Evolutionary conservation across 352 stramenopile genomes (phyloP), one percentile per base, ranked within the genome.

Genomic region (Aphanomyces euteiches): DNA sequence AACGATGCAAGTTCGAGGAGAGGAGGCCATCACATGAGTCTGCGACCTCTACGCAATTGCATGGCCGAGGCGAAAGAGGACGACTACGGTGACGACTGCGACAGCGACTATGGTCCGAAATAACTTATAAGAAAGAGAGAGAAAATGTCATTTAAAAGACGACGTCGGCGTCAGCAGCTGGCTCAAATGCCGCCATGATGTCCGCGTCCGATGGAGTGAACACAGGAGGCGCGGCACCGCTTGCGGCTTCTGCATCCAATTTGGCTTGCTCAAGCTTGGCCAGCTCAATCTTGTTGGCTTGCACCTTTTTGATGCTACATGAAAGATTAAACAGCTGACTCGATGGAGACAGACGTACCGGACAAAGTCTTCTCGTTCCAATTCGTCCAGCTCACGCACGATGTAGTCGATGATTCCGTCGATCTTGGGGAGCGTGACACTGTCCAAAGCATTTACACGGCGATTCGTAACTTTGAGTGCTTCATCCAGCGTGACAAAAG

Each of bases 381-480:
- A 85, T 78, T 99, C 97, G 80, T 99, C 97, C 40, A 99, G 83
- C 76, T 99, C 97, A 74, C 95, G 83, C 54, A 88, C 86, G 77
- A 99, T 99, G 83, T 99, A 99, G 73, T 88, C 84, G 59, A 99
- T 96, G 17, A 96, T 97, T 34, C 79, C 87, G 78, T 99, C 92
- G 68, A 99, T 99, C 71, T 94, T 96, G 41, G 97, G 97, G 84
- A 99, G 98, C 50, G 97, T 99, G 36, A 99, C 97, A 77, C 99
- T 99, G 75, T 99, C 97, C 78, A 99, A 85, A 17, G 97, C 97
- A 80, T 99, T 99, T 56, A 99, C 97, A 79, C 97, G 94, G 69
- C 97, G 92, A 82, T 99, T 99, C 21, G 97, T 99, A 50, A 99
- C 90, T 80, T 98, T 98, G 50, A 98, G 75, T 13, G 97, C 97